Evolutionary conservation across 257 asterid species (phyloP).

Genomic region (Leonotis leonurus): DNA sequence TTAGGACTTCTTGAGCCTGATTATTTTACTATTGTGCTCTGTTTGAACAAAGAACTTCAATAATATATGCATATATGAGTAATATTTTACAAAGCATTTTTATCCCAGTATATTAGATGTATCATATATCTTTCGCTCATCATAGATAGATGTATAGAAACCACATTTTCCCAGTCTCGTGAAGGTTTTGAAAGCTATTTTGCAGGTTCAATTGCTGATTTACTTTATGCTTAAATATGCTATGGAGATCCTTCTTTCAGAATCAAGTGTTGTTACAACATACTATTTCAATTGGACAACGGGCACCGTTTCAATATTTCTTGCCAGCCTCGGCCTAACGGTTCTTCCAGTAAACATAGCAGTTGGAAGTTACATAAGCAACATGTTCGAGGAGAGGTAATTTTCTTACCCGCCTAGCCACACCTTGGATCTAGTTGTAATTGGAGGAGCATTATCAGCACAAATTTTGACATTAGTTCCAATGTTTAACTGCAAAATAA

Average conservation of each 20-base stretch:
- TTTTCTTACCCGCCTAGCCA: not conserved
- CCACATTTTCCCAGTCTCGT: not conserved
- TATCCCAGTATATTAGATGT: not conserved
- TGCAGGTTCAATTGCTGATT: slow-evolving; percentile 86
- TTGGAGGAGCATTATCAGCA: not conserved
- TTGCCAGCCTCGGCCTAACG: slow-evolving; percentile 80
- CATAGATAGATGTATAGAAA: not conserved
- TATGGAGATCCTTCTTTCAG: slow-evolving; percentile 90
- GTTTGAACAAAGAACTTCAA: not conserved
- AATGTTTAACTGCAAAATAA: too few species aligned
- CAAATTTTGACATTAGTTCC: not conserved
- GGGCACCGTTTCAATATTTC: slow-evolving; percentile 68
- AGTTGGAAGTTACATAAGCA: slow-evolving; percentile 88
- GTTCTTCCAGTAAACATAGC: slow-evolving; percentile 77
- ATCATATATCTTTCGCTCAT: not conserved
- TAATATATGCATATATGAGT: not conserved
- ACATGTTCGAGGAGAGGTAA: slow-evolving; percentile 94
- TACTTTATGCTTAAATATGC: slow-evolving; percentile 94
- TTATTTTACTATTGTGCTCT: not conserved
- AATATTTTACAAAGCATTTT: not conserved
- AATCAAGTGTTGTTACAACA: slow-evolving; percentile 83
- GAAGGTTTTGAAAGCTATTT: slow-evolving; percentile 2
- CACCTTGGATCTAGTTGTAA: not conserved
- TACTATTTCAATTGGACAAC: slow-evolving; percentile 81
- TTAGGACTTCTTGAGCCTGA: not conserved